These are phyloP conservation scores for Xeromyces bisporus DNA, from an alignment of 495 filamentous ascomycete genomes.

Conservation along the genomic window DNA sequence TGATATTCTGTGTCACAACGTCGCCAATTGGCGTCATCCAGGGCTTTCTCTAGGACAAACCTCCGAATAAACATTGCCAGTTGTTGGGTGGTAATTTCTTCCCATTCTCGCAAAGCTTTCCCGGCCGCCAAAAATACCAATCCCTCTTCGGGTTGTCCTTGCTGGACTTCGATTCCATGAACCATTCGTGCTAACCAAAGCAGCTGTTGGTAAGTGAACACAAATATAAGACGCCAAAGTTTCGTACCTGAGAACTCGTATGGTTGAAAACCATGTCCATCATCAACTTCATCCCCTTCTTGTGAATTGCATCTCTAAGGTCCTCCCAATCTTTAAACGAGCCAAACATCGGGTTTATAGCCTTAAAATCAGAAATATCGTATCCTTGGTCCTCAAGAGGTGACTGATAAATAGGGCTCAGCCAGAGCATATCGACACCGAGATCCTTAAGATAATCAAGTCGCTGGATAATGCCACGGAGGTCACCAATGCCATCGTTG, in stretches of 20 bases:
- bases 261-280: slow-evolving; percentile 41
- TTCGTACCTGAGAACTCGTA: slow-evolving; percentile 28
- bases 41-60: no score
- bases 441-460: slow-evolving; percentile 42
- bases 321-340: slow-evolving; percentile 39
- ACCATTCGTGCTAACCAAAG: slow-evolving; percentile 46
- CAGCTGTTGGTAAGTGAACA: slow-evolving; percentile 32
- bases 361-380: slow-evolving; percentile 44
- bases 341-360: slow-evolving; percentile 35
- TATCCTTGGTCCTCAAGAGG: slow-evolving; percentile 30
- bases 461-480: slow-evolving; percentile 43
- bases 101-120: slow-evolving; percentile 27
- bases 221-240: no score
- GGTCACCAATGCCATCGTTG: slow-evolving; percentile 44
- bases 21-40: background rate
- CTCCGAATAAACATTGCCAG: slow-evolving; percentile 33
- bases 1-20: background rate
- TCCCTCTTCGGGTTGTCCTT: slow-evolving; percentile 37
- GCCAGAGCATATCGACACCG: slow-evolving; percentile 45
- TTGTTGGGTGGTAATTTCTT: slow-evolving; percentile 42
- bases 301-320: slow-evolving; percentile 27
- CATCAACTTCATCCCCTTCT: slow-evolving; percentile 39
- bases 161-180: slow-evolving; percentile 36
- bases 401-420: slow-evolving; percentile 42
- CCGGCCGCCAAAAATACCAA: slow-evolving; percentile 48